phyloP scores from a whole-genome alignment of 2,329 filamentous ascomycete species.

The Hymenoscyphus repandus region DNA sequence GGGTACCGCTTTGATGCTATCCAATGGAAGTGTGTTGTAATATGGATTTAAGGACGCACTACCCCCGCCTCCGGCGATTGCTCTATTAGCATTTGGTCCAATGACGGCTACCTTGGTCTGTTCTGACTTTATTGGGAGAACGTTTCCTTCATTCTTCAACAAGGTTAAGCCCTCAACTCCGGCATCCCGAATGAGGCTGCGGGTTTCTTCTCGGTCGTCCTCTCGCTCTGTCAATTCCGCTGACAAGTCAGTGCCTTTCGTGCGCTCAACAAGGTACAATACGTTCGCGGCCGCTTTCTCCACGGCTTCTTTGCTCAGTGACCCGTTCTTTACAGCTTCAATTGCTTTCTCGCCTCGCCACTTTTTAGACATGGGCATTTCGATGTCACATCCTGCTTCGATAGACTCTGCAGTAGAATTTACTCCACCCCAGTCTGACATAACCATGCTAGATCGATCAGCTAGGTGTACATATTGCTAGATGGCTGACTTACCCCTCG shows the following conservation, averaged over 20 bases:
- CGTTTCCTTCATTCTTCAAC: slow-evolving; percentile 54
- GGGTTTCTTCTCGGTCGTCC: slow-evolving; percentile 52
- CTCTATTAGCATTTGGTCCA: slow-evolving; percentile 61
- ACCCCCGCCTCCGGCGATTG: slow-evolving; percentile 63
- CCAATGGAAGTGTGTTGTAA: slow-evolving; percentile 59
- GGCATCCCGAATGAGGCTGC: slow-evolving; percentile 53
- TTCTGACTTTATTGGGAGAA: slow-evolving; percentile 53
- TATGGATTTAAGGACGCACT: slow-evolving; percentile 65
- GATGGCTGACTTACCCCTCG: slow-evolving; percentile 43
- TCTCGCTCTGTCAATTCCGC: slow-evolving; percentile 52
- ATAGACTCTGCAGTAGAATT: slow-evolving; percentile 53
- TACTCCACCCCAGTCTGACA: slow-evolving; percentile 54
- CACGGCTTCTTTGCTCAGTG: slow-evolving; percentile 43
- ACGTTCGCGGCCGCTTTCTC: slow-evolving; percentile 56
- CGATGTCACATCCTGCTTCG: slow-evolving; percentile 51
- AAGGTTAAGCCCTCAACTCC: slow-evolving; percentile 59
- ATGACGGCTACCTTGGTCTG: slow-evolving; percentile 59
- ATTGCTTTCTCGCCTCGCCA: slow-evolving; percentile 54
- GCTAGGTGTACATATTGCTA: background rate
- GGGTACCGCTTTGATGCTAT: slow-evolving; percentile 52
- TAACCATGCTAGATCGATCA: slow-evolving; percentile 40
- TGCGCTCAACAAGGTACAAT: slow-evolving; percentile 54
- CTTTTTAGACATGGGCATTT: slow-evolving; percentile 52
- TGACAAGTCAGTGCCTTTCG: slow-evolving; percentile 54
- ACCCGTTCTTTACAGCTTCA: slow-evolving; percentile 44